Evolutionary conservation across 768 basidiomycete genomes (phyloP), one percentile per base, ranked within the genome.

Genomic region (Boletus rex-veris): DNA sequence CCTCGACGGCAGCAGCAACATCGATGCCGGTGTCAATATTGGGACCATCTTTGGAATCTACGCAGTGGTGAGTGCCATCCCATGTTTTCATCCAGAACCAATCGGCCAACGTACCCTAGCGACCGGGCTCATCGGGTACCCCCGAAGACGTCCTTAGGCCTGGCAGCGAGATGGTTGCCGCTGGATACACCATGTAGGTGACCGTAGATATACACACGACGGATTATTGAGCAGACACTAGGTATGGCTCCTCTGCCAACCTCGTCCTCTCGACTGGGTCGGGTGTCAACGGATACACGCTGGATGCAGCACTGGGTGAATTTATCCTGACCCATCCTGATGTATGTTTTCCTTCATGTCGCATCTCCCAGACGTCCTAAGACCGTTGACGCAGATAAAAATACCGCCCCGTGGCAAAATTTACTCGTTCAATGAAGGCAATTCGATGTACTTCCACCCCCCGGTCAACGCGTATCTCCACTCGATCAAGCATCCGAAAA

Each of bases 401-500:
- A 92, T 99, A 59, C 97, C 97, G 7, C 60, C 84, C 10, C 86
- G 97, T 46, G 97, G 97, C 61, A 98, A 98, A 76, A 99, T 99
- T 67, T 99, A 99, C 77, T 98, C 95, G 4, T 96, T 98, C 80
- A 99, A 99, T 71, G 97, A 99, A 75, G 97, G 97, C 57, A 99
- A 99, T 76, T 83, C 93, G 31, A 79, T 92, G 80, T 95, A 95
- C 75, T 98, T 97, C 78, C 77, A 94, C 71, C 72, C 81, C 44
- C 93, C 90, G 16, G 89, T 91, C 45, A 74, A 74, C 46, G 82
- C 84, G 40, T 96, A 96, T 73, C 81, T 96, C 55, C 85, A 90
- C 58, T 90, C 88, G 58, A 91, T 96, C 81, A 96, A 99, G 74
- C 93, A 81, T 70, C 95, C 96, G 2, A 69, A 82, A 42, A 71